Evolutionary conservation across 805 yeast species (phyloP).

Genomic region (Teunomyces stri): DNA sequence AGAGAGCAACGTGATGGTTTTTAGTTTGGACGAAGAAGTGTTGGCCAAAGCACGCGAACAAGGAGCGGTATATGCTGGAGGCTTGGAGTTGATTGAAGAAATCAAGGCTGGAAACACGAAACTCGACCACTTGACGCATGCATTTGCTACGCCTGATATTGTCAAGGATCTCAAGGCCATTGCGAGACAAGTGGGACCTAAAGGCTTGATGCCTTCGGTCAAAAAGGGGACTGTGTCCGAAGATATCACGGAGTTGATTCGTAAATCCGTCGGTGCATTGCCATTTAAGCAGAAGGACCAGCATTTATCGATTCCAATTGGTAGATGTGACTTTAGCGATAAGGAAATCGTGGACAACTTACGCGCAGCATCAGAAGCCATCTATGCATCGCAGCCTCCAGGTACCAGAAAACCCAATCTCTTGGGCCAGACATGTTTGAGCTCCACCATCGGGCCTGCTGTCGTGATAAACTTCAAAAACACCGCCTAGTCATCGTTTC

Average conservation of each 20-base stretch:
- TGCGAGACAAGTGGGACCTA: constrained; percentile 85
- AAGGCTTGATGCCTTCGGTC: constrained; percentile 81
- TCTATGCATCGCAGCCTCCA: constrained; percentile 53
- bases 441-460: constrained; percentile 78
- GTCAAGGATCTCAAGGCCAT: constrained; percentile 58
- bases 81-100: constrained; percentile 61
- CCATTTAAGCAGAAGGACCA: constrained; percentile 75
- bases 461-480: constrained; percentile 52
- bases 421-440: constrained; percentile 65
- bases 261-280: constrained; percentile 59
- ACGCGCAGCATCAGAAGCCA: constrained; percentile 60
- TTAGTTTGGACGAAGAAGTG: constrained; percentile 57
- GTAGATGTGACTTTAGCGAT: constrained; percentile 75
- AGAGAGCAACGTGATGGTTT: constrained; percentile 61
- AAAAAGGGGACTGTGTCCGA: constrained; percentile 83
- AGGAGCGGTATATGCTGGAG: constrained; percentile 70
- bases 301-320: constrained; percentile 66
- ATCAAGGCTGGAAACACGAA: constrained; percentile 51
- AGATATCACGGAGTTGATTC: constrained; percentile 55
- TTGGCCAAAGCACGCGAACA: constrained; percentile 52
- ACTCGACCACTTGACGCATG: constrained; percentile 60
- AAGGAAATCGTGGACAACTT: constrained; percentile 71
- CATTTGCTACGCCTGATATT: constrained; percentile 84
- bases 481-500: constrained; percentile 9
- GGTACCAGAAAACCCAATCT: constrained; percentile 66